Base-by-base conservation (phyloP, 257 asterid species). In the Ophiorrhiza pumila region DNA sequence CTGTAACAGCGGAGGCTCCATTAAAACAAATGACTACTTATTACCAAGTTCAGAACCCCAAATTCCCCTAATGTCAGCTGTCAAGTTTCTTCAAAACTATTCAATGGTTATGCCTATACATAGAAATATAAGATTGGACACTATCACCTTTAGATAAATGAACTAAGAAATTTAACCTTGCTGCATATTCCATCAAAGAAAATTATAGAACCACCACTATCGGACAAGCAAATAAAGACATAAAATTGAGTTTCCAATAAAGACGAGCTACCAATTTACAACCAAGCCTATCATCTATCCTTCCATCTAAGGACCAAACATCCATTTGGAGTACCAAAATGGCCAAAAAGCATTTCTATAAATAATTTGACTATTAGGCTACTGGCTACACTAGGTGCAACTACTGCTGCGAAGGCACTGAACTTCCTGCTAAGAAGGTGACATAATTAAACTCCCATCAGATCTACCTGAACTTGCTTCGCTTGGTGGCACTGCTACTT, bases 391-490 rank as follows among this genome's bases (percentile, higher is more conserved):
- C 66, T 56, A 31, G 78, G 23, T n/a, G 57, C 59, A 45, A 29
- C 72, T 37, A 37, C 73, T 3, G 42, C 66, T 12, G 42, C 78
- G 31, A 42, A 13, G 56, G 52, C 62, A 55, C n/a, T 52, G 43
- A 34, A n/a, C n/a, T n/a, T n/a, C n/a, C 68, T 12, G 42, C n/a
- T n/a, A 18, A 11, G 18, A 59, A 41, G 67, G 22, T 70, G 31
- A 56, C 41, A 49, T 27, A n/a, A 37, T 20, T 14, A 64, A 10
- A 29, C 14, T 47, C 60, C 46, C 22, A 56, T 29, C 22, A 12
- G 57, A 58, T 65, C 65, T 90, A 84, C 86, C 91, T 83, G 62
- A 86, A 86, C 83, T 78, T 89, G 53, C 72, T 11, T 39, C 91
- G 66, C 80, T 89, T 89, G 13, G 88, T 65, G 49, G 75, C 83